Conservation (phyloP, 805 yeast genomes). For the Candida tibetensis region DNA sequence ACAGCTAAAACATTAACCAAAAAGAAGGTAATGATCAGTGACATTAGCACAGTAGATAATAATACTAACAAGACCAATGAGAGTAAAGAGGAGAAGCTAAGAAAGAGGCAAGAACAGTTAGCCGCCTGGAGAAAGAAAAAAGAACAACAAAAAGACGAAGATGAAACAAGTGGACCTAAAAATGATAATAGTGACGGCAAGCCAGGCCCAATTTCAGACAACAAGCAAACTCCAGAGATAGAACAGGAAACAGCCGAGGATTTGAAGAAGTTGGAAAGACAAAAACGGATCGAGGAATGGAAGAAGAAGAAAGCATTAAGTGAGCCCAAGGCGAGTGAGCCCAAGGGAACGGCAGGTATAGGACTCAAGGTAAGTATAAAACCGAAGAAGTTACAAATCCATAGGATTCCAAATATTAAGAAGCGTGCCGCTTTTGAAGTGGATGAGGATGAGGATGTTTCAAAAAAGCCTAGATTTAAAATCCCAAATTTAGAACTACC, state of each 20-base stretch:
- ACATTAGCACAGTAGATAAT: not conserved
- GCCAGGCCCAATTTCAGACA: constrained; percentile 9
- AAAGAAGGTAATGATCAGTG: not conserved
- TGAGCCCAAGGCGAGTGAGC: not conserved
- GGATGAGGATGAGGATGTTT: constrained; percentile 27
- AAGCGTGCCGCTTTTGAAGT: constrained; percentile 19
- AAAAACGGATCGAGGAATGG: constrained; percentile 51
- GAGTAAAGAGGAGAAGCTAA: constrained; percentile 31
- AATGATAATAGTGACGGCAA: no score
- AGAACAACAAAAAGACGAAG: constrained; percentile 25
- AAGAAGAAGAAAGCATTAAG: constrained; percentile 34
- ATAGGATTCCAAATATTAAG: not conserved
- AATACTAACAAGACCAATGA: constrained; percentile 14
- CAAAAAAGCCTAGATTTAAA: constrained; percentile 16
- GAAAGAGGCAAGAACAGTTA: constrained; percentile 49
- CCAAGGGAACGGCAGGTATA: not conserved
- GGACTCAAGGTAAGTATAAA: not conserved
- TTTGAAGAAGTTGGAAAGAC: constrained; percentile 27
- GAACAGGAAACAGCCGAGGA: constrained; percentile 11
- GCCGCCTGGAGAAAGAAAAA: constrained; percentile 62
- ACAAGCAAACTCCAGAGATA: constrained; percentile 6
- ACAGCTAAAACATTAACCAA: no score
- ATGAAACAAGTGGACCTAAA: constrained; percentile 3
- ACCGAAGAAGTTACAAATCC: not conserved
- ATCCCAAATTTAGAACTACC: constrained; percentile 14